phyloP scores from a whole-genome alignment of 2,329 filamentous ascomycete species.

The Penicillium sp. region DNA sequence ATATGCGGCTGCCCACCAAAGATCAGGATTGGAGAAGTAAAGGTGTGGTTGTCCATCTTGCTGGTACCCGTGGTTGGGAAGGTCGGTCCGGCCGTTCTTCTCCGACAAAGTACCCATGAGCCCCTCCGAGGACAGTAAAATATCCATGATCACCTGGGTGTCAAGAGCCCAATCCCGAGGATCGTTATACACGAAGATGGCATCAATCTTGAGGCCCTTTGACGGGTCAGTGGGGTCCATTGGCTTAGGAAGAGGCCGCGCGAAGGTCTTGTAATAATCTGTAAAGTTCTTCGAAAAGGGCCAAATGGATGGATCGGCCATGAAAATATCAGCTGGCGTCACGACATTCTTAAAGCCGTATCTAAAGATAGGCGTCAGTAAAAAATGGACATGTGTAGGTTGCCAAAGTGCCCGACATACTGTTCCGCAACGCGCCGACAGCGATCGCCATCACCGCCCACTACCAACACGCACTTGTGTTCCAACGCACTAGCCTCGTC shows the following conservation, averaged over 20 bases:
- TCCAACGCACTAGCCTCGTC: slow-evolving; percentile 59
- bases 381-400: background rate
- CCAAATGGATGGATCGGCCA: slow-evolving; percentile 75
- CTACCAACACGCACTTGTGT: slow-evolving; percentile 74
- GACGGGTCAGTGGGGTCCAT: slow-evolving; percentile 50
- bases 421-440: slow-evolving; percentile 75
- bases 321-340: slow-evolving; percentile 82
- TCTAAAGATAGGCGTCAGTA: slow-evolving; percentile 35
- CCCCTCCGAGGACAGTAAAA: slow-evolving; percentile 79
- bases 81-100: slow-evolving; percentile 68
- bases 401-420: slow-evolving; percentile 42
- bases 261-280: slow-evolving; percentile 63
- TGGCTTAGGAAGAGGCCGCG: slow-evolving; percentile 44
- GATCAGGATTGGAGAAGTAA: slow-evolving; percentile 88
- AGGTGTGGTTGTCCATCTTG: slow-evolving; percentile 78
- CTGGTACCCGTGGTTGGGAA: slow-evolving; percentile 80
- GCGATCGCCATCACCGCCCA: slow-evolving; percentile 70
- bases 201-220: slow-evolving; percentile 76
- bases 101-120: slow-evolving; percentile 78
- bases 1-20: slow-evolving; percentile 87
- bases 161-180: slow-evolving; percentile 96
- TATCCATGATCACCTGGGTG: slow-evolving; percentile 80
- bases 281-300: slow-evolving; percentile 76
- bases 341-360: slow-evolving; percentile 83
- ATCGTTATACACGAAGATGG: slow-evolving; percentile 93